These are phyloP conservation scores for Heliamphora pulchella DNA, from an alignment of 179 eudicot species.

Conservation along the genomic window DNA sequence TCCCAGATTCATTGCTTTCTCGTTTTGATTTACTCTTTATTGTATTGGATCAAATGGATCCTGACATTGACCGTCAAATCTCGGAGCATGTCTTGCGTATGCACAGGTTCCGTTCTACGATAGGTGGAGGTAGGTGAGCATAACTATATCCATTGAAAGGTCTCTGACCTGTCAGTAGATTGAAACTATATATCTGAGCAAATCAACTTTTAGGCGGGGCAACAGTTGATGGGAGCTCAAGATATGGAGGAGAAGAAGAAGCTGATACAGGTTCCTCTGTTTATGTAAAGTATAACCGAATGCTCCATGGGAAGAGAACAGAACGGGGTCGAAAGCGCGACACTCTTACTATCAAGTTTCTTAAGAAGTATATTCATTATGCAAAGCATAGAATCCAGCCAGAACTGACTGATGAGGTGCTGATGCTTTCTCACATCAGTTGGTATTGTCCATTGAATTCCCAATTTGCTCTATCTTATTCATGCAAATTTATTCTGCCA, in stretches of 20 bases:
- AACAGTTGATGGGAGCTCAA: slow-evolving; percentile 51
- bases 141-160: not conserved
- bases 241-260: slow-evolving; percentile 67
- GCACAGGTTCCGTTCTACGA: slow-evolving; percentile 79
- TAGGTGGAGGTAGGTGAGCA: slow-evolving; percentile 62
- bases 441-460: not conserved
- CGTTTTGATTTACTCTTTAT: slow-evolving; percentile 95
- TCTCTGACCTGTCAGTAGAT: not conserved
- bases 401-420: slow-evolving; percentile 94
- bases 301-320: slow-evolving; percentile 76
- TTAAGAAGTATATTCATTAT: slow-evolving; percentile 93
- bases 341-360: slow-evolving; percentile 76
- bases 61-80: slow-evolving; percentile 80
- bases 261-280: slow-evolving; percentile 55
- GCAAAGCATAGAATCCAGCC: slow-evolving; percentile 94
- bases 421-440: slow-evolving; percentile 1
- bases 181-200: not conserved
- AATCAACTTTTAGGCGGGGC: slow-evolving; percentile 47
- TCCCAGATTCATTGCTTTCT: slow-evolving; percentile 94
- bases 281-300: slow-evolving; percentile 80
- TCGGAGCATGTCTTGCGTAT: slow-evolving; percentile 97
- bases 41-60: slow-evolving; percentile 99
- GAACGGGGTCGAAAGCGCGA: slow-evolving; percentile 61
- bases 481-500: slow-evolving; percentile 8
- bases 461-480: not conserved